Conservation (phyloP, 306 rosid genomes). For the Vigna trinervia region DNA sequence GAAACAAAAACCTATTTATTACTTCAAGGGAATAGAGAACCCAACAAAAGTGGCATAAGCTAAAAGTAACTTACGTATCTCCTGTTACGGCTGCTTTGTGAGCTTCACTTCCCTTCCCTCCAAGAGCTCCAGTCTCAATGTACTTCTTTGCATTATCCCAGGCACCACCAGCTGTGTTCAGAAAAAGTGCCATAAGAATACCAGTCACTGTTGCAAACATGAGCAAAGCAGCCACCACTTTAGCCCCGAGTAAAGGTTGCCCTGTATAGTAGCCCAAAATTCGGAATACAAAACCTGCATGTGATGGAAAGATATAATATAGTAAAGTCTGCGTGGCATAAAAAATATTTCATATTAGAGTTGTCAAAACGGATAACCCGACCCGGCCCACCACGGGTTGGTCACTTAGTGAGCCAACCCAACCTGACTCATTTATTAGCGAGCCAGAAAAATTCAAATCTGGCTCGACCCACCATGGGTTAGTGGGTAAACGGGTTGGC, state of each 20-base stretch:
- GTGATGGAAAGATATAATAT: constrained; percentile 41
- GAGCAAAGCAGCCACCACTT: constrained; percentile 88
- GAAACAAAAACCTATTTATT: constrained; percentile 18
- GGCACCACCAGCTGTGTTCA: constrained; percentile 98
- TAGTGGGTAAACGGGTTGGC: no score
- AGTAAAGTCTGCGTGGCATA: constrained; percentile 34
- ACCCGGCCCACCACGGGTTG: no score
- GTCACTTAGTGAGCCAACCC: no score
- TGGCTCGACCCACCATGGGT: no score
- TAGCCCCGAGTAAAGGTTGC: constrained; percentile 95
- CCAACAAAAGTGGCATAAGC: constrained; percentile 17
- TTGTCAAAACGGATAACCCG: no score
- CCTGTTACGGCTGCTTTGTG: constrained; percentile 98
- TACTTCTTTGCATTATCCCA: constrained; percentile 99
- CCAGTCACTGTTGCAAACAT: constrained; percentile 98
- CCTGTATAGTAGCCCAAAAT: constrained; percentile 91
- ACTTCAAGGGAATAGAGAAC: background rate
- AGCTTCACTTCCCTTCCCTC: constrained; percentile 97
- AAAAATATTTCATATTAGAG: constrained; percentile 7
- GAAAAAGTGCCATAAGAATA: constrained; percentile 97
- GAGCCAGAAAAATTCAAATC: no score
- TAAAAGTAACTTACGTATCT: constrained; percentile 78
- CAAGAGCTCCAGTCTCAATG: constrained; percentile 95
- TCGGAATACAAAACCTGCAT: constrained; percentile 87
- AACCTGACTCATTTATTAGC: no score